Base-by-base conservation (phyloP, 2,329 filamentous ascomycete genomes). In the Pseudocercospora musae region DNA sequence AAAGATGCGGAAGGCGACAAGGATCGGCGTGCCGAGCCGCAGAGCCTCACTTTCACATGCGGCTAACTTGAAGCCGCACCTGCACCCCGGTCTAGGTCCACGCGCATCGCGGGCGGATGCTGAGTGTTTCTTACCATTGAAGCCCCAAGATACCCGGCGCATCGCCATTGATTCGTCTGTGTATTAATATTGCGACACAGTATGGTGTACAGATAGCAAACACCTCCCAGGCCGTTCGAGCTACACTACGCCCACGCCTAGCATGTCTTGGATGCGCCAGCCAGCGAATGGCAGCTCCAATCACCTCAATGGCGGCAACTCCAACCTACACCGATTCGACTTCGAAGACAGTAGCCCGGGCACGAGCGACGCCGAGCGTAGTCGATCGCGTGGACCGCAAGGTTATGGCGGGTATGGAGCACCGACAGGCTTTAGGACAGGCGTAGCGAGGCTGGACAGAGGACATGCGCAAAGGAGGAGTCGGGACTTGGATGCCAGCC, bases 371-470 rank as follows among this genome's bases (percentile, higher is more conserved):
- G 73, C 75, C 25, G 74, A 74, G 44, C 71, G 77, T 8, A 73
- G 71, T 54, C 64, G 71, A 49, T 74, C 72, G 48, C 68, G 76
- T 37, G 73, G 77, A 6, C 73, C 78, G 4, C 57, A 57, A 46
- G 55, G 60, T 31, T 78, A 78, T 66, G 76, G 76, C 13, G 77
- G 75, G 53, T 72, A 73, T 53, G 66, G 69, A 27, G 58, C 59
- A 54, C 66, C 63, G 57, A 58, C 66, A 31, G 58, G 60, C 54
- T 18, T 68, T 73, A 13, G 70, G 66, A 27, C 52, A n/a, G 70
- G 67, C 4, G 70, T 71, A 7, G 73, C 75, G 31, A 77, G 78
- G 59, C 70, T 81, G 33, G 80, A 81, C 57, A 74, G 80, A 60
- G 74, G 73, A 56, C 73, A 72, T 46, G 78, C 76, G 49, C 72